A percentile compares a stretch with the other conserved stretches of the same genome.
These are phyloP conservation scores for Stachybotrys elegans DNA, from an alignment of 2,329 filamentous ascomycete genomes.

Conservation along the genomic window DNA sequence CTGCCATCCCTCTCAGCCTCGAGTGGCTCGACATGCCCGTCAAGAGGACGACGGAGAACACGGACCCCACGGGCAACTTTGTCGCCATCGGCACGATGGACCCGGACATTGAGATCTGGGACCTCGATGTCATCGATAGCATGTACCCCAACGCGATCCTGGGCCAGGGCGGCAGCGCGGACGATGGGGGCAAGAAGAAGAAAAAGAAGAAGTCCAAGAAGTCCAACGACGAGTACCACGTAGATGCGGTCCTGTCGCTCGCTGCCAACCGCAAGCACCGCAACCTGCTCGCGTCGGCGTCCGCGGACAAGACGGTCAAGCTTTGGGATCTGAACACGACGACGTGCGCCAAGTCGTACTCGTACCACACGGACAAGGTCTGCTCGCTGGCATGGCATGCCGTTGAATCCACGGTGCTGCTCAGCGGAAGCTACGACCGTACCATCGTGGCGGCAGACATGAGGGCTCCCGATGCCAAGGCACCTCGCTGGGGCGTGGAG, in stretches of 20 bases:
- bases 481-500: slow-evolving; percentile 86
- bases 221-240: slow-evolving; percentile 86
- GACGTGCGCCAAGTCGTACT: slow-evolving; percentile 92
- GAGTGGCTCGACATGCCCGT: slow-evolving; percentile 96
- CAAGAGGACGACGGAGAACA: slow-evolving; percentile 58
- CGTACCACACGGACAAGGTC: slow-evolving; percentile 95
- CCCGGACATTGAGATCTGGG: slow-evolving; percentile 98
- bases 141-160: slow-evolving; percentile 98
- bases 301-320: slow-evolving; percentile 95
- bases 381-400: slow-evolving; percentile 94
- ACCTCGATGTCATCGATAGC: slow-evolving; percentile 90
- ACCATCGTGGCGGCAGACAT: slow-evolving; percentile 95
- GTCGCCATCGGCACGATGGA: slow-evolving; percentile 96
- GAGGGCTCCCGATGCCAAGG: slow-evolving; percentile 80
- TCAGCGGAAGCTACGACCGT: slow-evolving; percentile 92
- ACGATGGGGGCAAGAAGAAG: slow-evolving; percentile 64
- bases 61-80: slow-evolving; percentile 75
- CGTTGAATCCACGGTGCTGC: slow-evolving; percentile 76
- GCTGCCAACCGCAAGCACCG: slow-evolving; percentile 90
- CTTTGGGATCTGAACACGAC: slow-evolving; percentile 93
- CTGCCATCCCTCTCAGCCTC: slow-evolving; percentile 88
- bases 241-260: slow-evolving; percentile 87
- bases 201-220: slow-evolving; percentile 89
- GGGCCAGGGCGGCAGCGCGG: slow-evolving; percentile 60
- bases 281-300: slow-evolving; percentile 90